Evolutionary conservation across 202 grass and related monocot genomes (phyloP).

Genomic region (Setaria italica): DNA sequence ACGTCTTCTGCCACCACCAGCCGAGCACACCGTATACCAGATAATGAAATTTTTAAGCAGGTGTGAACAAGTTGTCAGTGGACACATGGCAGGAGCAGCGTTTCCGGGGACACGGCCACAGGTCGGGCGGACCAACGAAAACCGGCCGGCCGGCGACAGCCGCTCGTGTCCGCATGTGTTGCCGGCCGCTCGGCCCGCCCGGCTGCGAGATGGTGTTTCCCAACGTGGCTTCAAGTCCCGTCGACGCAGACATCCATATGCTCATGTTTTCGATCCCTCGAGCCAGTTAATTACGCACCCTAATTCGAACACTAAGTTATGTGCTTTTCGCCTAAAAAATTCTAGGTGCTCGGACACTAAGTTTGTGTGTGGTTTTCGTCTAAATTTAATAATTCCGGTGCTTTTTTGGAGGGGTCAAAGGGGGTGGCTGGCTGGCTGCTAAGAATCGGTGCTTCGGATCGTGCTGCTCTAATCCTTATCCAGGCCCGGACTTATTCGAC

Average conservation of each 20-base stretch:
- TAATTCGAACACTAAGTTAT: background rate
- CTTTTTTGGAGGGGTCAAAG: background rate
- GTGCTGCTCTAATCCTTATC: constrained; percentile 51
- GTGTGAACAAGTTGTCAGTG: background rate
- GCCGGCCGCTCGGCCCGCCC: background rate
- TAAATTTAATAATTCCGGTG: background rate
- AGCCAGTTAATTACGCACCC: background rate
- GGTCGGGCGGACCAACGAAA: constrained; percentile 22
- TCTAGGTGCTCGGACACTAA: constrained; percentile 16
- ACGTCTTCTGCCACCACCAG: constrained; percentile 37
- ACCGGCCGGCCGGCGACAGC: constrained; percentile 36
- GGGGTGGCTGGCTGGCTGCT: constrained; percentile 23
- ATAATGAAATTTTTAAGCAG: background rate
- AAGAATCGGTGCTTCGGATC: constrained; percentile 2
- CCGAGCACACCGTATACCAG: background rate
- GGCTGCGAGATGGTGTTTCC: background rate
- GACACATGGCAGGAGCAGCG: constrained; percentile 44
- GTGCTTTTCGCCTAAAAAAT: background rate
- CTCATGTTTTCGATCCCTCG: background rate
- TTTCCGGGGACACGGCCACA: constrained; percentile 36
- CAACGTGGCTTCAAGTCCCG: constrained; percentile 18
- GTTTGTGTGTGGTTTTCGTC: background rate
- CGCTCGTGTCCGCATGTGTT: constrained; percentile 34
- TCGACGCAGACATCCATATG: background rate
- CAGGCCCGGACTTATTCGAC: constrained; percentile 33